Evolutionary conservation across 2,329 filamentous ascomycete species (phyloP), one percentile per base, ranked within the genome.

Genomic region (Endothia cerciana): DNA sequence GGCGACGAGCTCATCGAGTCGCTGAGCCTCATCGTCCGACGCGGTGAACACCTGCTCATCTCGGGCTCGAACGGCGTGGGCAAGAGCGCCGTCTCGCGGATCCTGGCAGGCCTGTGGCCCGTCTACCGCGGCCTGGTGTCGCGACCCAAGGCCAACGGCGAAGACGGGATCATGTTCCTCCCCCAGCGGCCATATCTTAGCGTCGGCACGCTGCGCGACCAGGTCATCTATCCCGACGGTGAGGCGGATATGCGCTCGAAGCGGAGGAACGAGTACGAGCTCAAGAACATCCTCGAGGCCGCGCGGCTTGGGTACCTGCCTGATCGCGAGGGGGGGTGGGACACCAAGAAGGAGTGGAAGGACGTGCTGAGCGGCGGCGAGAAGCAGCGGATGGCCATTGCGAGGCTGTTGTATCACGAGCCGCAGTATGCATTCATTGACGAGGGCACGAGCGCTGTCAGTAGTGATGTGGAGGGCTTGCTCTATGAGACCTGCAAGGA

Each of bases 91-190:
- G 93, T 99, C 60, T 83, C 93, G 4, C 90, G 95, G 59, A 88
- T 98, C 38, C 88, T 97, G 8, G 93, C 94, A 0, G 95, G 95
- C 0, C 83, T 99, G 11, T 99, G 96, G 95, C 96, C 95, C 0
- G 91, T 96, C 0, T 99, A 98, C 76, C 91, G 95, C 55, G 95
- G 95, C 2, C 83, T 99, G 2, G 92, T 97, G 22, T 96, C 91
- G 66, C 88, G 94, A 1, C 94, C 95, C 2, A 92, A 95, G 73
- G 85, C 82, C 47, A 86, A 87, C 51, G 93, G 93, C 47, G 85
- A 90, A 69, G 94, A 98, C 70, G 95, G 95, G 66, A 97, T 99
- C 80, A 98, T 99, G 94, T 98, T 99, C 79, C 85, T 99, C 13
- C 95, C 95, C 0, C 95, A 99, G 77, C 86, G 94, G 19, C 93